Evolutionary conservation across 495 filamentous ascomycete species (phyloP), one percentile per base, ranked within the genome.

Genomic region (Penicillium chermesinum): DNA sequence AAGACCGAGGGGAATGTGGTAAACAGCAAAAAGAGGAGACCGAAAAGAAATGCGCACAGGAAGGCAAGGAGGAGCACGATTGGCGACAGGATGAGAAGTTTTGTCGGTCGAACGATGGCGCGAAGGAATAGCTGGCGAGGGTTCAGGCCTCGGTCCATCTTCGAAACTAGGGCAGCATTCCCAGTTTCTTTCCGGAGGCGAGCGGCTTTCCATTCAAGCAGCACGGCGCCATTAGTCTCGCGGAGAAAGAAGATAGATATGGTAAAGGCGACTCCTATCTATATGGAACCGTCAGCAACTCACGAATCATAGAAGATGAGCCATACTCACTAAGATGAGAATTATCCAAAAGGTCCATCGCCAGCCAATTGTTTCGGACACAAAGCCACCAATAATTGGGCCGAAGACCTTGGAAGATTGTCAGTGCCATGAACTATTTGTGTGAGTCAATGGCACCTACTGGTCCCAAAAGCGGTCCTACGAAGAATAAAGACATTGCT

Each of bases 161-260:
- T 75, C 64, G 56, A 77, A 75, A 20, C 80, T 48, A 3, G 34
- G 2, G 69, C 66, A 69, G 70, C 75, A 50, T 81, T 77, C 2
- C 70, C 71, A 2, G 73, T 77, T 46, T 69, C 55, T 30, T 62
- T 54, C 0, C 79, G 72, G 15, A 84, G 64, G n/a, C 70, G 63
- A 9, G 65, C 65, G 2, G 85, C 86, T 58, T 87, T 91, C 12
- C 81, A 75, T 25, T 75, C 79, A 8, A 94, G 69, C 14, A 95
- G 66, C 13, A 90, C 83, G 36, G 75, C 78, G 9, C 84, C 86
- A 18, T 88, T 68, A 15, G 86, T 90, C 63, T 95, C 88, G 43
- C 77, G 78, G 15, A 79, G 71, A 7, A 86, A 55, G 13, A 65
- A 52, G 34, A 78, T 45, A 38, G 70, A 71, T n/a, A 77, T n/a